Base-by-base conservation (phyloP, 768 basidiomycete species). In the Mycena belliarum region DNA sequence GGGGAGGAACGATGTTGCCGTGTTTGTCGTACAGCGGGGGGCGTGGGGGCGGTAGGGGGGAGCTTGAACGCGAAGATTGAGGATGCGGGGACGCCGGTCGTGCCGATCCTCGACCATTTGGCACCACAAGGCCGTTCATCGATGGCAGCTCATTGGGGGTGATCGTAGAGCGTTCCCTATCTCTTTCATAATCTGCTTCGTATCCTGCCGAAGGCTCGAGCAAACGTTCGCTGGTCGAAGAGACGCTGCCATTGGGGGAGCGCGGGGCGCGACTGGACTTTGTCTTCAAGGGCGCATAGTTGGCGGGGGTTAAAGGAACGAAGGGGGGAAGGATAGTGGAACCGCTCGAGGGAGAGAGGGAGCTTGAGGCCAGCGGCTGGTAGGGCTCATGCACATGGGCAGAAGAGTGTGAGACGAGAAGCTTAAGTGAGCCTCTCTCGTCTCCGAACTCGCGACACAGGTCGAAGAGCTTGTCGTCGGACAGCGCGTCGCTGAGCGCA, bases 351-450 rank as follows among this genome's bases (percentile, higher is more conserved):
- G 77, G 70, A 4, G 76, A 73, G 42, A 64, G 50, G 28, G 57
- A 61, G 57, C 33, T 20, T 59, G 76, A 69, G 16, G 70, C 71
- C 6, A 73, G 71, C 7, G 69, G 67, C 4, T 74, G 70, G 4
- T 16, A n/a, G 7, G 72, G 74, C 61, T 84, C 89, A 61, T 83
- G 87, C 50, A 85, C 87, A 43, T 75, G 72, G 21, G 80, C 86
- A 62, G 79, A 83, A 52, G 79, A 79, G 67, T 85, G 84, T 40
- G 86, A 86, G 25, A 95, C 86, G 55, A 95, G 79, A 60, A 97
- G 88, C 71, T 95, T 95, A 67, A 96, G 84, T 21, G 84, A 82
- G 16, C 92, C 93, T 67, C 80, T 87, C 25, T 82, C 75, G 70
- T 97, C 94, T 35, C 90, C 92, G 9, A 82, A 74, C 40, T 85